Conservation (phyloP, 2,329 filamentous ascomycete species). For the Penicillium rolfsii region DNA sequence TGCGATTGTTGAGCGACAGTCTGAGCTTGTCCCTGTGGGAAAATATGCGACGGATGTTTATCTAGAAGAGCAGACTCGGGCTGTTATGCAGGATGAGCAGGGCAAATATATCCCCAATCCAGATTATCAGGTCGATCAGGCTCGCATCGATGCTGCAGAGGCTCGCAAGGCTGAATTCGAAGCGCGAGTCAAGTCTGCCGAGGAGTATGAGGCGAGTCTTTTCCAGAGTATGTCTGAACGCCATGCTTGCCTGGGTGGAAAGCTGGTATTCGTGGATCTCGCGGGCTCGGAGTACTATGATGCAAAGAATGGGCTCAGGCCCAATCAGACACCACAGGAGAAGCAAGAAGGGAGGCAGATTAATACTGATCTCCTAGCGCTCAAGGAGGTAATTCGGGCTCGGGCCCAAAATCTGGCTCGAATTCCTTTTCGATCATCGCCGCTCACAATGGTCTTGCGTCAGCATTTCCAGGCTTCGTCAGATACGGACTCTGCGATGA, state of each 20-base stretch:
- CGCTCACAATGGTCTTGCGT: slow-evolving; percentile 50
- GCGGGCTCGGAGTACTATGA: background rate
- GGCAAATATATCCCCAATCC: background rate
- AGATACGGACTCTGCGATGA: slow-evolving; percentile 41
- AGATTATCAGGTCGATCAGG: background rate
- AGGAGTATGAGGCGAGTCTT: background rate
- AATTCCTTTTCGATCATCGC: slow-evolving; percentile 49
- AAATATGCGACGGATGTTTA: slow-evolving; percentile 1
- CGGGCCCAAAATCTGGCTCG: slow-evolving; percentile 29
- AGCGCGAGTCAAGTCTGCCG: background rate
- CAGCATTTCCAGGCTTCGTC: slow-evolving; percentile 40
- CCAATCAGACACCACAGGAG: slow-evolving; percentile 44
- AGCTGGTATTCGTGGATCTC: background rate
- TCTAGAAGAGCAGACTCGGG: background rate
- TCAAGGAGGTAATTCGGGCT: slow-evolving; percentile 54
- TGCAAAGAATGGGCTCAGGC: slow-evolving; percentile 4
- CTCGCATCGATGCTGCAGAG: background rate
- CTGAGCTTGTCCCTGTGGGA: background rate
- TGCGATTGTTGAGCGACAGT: background rate
- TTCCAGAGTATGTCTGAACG: background rate
- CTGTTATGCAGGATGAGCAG: background rate
- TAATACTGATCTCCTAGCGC: slow-evolving; percentile 50
- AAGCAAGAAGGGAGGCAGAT: slow-evolving; percentile 47
- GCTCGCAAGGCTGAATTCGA: background rate
- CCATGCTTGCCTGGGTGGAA: background rate